Evolutionary conservation across 2,329 filamentous ascomycete genomes (phyloP).

Genomic region (Aspergillus caelatus): DNA sequence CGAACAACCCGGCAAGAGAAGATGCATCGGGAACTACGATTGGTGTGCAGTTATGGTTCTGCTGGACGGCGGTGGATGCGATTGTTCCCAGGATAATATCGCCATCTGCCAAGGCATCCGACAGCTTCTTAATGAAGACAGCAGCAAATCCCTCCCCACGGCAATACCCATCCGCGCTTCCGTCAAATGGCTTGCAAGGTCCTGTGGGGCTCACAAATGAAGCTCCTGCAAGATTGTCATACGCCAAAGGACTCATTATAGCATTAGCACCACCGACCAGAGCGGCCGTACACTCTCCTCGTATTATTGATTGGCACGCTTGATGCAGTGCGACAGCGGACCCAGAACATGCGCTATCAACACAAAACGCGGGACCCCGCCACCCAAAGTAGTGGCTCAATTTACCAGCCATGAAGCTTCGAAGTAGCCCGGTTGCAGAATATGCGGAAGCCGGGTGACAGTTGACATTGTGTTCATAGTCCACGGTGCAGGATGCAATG

Average conservation of each 20-base stretch:
- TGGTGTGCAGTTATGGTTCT: conserved; percentile 33
- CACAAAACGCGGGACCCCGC: conserved; percentile 43
- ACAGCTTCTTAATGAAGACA: conserved; percentile 52
- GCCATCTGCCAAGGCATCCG: conserved; percentile 50
- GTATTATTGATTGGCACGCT: conserved; percentile 26
- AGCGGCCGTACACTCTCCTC: conserved; percentile 26
- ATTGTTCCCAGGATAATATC: conserved; percentile 51
- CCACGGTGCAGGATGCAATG: conserved; percentile 37
- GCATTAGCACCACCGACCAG: conserved; percentile 42
- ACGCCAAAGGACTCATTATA: conserved; percentile 31
- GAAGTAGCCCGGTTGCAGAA: conserved; percentile 31
- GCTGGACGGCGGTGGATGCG: conserved; percentile 32
- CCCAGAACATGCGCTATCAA: conserved; percentile 49
- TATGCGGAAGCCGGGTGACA: conserved; percentile 43
- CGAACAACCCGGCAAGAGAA: conserved; percentile 36
- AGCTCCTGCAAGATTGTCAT: conserved; percentile 33
- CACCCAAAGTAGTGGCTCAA: conserved; percentile 49
- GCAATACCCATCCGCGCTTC: conserved; percentile 55
- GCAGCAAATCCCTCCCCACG: conserved; percentile 52
- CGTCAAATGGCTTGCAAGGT: conserved; percentile 52
- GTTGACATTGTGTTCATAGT: conserved; percentile 49
- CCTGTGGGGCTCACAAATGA: conserved; percentile 50
- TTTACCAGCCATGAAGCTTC: conserved; percentile 31
- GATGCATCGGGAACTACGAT: conserved; percentile 22
- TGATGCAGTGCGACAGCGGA: conserved; percentile 40